Base-by-base conservation (phyloP, 2,329 filamentous ascomycete species). In the Fusarium robinianum region DNA sequence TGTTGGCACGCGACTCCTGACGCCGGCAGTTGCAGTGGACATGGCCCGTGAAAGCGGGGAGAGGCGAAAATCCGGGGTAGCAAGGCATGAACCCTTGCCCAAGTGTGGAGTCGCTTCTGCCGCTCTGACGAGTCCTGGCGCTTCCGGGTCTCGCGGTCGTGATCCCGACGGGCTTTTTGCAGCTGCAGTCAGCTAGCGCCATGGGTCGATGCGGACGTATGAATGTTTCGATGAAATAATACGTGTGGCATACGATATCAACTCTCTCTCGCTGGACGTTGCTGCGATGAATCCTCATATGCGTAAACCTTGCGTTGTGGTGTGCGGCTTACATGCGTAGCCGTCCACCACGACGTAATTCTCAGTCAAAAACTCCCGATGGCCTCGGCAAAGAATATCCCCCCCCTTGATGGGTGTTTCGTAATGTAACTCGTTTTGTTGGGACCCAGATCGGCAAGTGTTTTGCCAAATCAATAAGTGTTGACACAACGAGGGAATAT, bases 41-140 rank as follows among this genome's bases (percentile, higher is more conserved):
- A 24, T 24, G 37, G 48, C 39, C 29, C 38, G 43, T n/a, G 25
- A 46, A 51, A 52, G 52, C 52, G 40, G 40, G 49, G 40, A n/a
- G n/a, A 46, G 58, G 49, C 38, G 55, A 61, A 62, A 62, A 62
- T 62, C 59, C 53, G 59, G 59, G 59, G 59, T 60, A 62, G 49
- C 51, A 59, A 41, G 45, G 51, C 45, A 42, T 30, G 41, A 49
- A 44, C 25, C 41, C 44, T 52, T 49, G 55, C 54, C 45, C 32
- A n/a, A 31, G 40, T 42, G 58, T 59, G 58, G 58, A 57, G 55
- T 41, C 47, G 35, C 25, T 31, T 23, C n/a, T 34, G 16, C 3
- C 14, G n/a, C 9, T 3, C 11, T 5, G 8, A 17, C 15, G 15
- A 18, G 17, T 26, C n/a, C 26, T 25, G 4, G 30, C 30, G 30